Conservation (phyloP, 805 yeast species). For the Candida cerambycidarum region DNA sequence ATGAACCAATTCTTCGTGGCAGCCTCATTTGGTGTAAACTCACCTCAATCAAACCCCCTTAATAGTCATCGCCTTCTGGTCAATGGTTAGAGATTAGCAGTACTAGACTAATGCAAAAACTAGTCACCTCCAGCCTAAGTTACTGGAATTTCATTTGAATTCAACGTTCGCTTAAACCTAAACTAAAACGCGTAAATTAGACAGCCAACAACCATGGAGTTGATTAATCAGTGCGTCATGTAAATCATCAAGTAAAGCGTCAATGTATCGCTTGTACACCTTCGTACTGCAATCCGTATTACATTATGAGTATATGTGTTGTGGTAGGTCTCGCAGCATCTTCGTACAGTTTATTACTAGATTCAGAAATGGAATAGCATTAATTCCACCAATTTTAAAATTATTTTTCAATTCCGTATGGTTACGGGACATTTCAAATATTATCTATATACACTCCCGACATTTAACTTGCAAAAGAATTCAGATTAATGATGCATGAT, state of each 20-base stretch:
- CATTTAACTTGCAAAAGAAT: conserved; percentile 1
- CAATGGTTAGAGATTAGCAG: too few species aligned
- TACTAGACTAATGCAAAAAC: too few species aligned
- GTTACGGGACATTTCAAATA: not conserved
- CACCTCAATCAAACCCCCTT: too few species aligned
- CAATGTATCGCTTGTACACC: not conserved
- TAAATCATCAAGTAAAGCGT: not conserved
- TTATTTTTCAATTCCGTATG: conserved; percentile 2
- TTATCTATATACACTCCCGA: conserved; percentile 1
- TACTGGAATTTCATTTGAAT: too few species aligned
- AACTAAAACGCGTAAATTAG: too few species aligned
- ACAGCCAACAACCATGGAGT: too few species aligned
- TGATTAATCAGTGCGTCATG: too few species aligned
- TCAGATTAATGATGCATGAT: conserved; percentile 1
- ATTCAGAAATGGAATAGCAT: conserved; percentile 1
- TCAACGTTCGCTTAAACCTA: too few species aligned
- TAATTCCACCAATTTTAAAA: conserved; percentile 1
- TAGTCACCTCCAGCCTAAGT: too few species aligned
- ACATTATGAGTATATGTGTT: not conserved
- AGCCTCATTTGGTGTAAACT: too few species aligned
- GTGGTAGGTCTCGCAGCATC: not conserved
- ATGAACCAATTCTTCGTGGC: too few species aligned
- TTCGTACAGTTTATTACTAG: not conserved
- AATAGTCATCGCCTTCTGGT: too few species aligned
- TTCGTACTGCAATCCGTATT: not conserved